These are phyloP conservation scores for Pythium aquatile DNA, from an alignment of 352 stramenopile species.

Conservation along the genomic window DNA sequence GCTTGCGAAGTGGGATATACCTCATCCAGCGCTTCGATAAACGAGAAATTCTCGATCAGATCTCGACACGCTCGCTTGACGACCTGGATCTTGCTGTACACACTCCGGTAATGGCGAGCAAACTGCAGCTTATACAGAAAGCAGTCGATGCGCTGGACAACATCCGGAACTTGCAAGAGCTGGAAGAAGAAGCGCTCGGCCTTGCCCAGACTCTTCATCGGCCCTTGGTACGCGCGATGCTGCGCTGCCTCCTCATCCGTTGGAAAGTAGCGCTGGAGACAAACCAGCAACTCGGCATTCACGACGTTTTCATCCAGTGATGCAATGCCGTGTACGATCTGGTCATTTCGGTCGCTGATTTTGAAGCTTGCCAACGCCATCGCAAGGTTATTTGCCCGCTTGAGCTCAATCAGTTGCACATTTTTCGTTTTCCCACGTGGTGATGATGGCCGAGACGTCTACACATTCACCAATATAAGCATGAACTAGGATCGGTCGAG, in stretches of 20 bases:
- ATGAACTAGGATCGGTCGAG: too few relatives aligned
- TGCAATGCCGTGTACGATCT: slow-evolving; percentile 59
- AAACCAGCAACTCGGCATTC: slow-evolving; percentile 58
- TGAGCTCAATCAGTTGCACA: slow-evolving; percentile 74
- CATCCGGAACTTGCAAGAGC: slow-evolving; percentile 55
- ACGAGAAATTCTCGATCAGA: slow-evolving; percentile 68
- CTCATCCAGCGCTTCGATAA: slow-evolving; percentile 48
- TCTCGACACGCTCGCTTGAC: slow-evolving; percentile 66
- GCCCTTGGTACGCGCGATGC: slow-evolving; percentile 44
- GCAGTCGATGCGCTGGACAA: slow-evolving; percentile 65
- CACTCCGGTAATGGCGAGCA: slow-evolving; percentile 33
- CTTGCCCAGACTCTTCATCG: slow-evolving; percentile 52
- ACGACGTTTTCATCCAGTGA: slow-evolving; percentile 58
- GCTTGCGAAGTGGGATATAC: slow-evolving; percentile 17
- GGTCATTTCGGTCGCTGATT: slow-evolving; percentile 63
- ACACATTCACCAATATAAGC: too few relatives aligned
- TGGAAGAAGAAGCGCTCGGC: slow-evolving; percentile 72
- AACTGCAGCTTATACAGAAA: slow-evolving; percentile 83
- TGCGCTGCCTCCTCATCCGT: slow-evolving; percentile 56
- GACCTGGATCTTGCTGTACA: slow-evolving; percentile 48
- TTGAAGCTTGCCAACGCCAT: slow-evolving; percentile 78
- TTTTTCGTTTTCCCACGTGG: slow-evolving; percentile 71
- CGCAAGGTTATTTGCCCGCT: slow-evolving; percentile 78
- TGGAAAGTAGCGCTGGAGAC: slow-evolving; percentile 76
- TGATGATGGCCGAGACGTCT: slow-evolving; percentile 48